Conservation (phyloP, 1,284 basidiomycete genomes). For the Cystobasidiaceae sp. region DNA sequence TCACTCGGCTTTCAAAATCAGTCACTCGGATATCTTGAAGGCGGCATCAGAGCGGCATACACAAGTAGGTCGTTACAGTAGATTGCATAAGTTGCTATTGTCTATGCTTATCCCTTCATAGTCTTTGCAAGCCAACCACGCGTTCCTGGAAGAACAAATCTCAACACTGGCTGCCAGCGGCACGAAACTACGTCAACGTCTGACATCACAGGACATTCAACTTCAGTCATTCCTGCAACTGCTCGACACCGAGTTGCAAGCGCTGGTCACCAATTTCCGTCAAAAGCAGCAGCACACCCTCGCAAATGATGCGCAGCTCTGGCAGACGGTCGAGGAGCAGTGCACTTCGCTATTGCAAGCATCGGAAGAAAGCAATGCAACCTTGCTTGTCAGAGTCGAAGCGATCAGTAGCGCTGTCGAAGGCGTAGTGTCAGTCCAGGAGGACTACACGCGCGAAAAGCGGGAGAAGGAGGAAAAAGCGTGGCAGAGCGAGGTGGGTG, state of each 20-base stretch:
- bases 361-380: background rate
- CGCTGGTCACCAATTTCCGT: background rate
- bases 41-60: background rate
- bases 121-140: background rate
- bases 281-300: conserved; percentile 14
- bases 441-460: background rate
- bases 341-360: conserved; percentile 7
- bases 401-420: conserved; percentile 5
- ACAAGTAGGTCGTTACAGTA: background rate
- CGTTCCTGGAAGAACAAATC: conserved; percentile 26
- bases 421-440: conserved; percentile 1
- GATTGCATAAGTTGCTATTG: background rate
- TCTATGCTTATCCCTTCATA: background rate
- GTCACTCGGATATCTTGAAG: background rate
- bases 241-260: conserved; percentile 26
- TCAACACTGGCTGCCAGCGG: background rate
- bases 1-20: background rate
- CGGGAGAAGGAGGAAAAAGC: conserved; percentile 23
- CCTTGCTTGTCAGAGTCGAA: conserved; percentile 4
- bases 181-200: background rate
- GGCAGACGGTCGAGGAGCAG: background rate
- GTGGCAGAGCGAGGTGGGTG: conserved; percentile 34
- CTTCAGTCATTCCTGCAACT: conserved; percentile 18
- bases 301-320: background rate
- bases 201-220: conserved; percentile 12